phyloP scores from a whole-genome alignment of 2,329 filamentous ascomycete genomes.

The Beauveria scarabaeidicola region DNA sequence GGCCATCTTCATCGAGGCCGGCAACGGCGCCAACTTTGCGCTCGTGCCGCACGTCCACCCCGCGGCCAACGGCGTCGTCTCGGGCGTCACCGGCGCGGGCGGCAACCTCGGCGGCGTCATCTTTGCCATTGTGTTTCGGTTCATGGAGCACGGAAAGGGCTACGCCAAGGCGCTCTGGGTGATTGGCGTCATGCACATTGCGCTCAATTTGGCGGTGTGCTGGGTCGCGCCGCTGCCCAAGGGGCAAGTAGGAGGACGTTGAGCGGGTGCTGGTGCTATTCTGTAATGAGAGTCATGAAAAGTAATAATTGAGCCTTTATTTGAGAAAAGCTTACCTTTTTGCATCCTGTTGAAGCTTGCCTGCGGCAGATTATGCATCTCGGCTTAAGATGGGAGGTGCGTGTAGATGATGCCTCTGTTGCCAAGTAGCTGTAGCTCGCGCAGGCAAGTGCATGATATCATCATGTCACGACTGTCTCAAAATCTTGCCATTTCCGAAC shows the following conservation, averaged over 20 bases:
- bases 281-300: neutral
- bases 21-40: constrained; percentile 80
- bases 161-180: constrained; percentile 72
- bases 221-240: constrained; percentile 48
- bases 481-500: neutral
- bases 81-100: constrained; percentile 67
- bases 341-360: too few relatives aligned
- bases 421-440: neutral
- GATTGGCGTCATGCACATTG: constrained; percentile 68
- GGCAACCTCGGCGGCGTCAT: constrained; percentile 82
- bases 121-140: constrained; percentile 76
- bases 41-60: constrained; percentile 83
- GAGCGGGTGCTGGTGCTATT: constrained; percentile 12
- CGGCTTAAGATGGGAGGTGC: constrained; percentile 9
- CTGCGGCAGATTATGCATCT: neutral
- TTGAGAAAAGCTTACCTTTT: neutral
- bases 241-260: constrained; percentile 26
- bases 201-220: constrained; percentile 54
- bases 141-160: constrained; percentile 50
- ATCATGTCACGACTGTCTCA: neutral
- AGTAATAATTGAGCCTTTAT: neutral
- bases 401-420: neutral
- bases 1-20: constrained; percentile 75
- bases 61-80: constrained; percentile 68
- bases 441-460: neutral